Conservation (phyloP, 2,329 filamentous ascomycete species). For the Fusarium tricinctum region DNA sequence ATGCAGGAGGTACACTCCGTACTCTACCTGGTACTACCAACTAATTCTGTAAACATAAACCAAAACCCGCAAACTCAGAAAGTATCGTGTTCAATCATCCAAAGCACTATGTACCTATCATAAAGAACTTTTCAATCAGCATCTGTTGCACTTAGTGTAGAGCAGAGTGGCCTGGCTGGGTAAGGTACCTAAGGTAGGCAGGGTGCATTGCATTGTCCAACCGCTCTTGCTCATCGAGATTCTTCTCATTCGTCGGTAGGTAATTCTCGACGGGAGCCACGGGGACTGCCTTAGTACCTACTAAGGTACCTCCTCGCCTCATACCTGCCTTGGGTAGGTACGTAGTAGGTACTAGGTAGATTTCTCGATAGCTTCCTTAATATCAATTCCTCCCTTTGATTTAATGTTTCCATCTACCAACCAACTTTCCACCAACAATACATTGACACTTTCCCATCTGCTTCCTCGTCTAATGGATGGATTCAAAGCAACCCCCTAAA, state of each 20-base stretch:
- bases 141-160: background rate
- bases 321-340: background rate
- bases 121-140: too few relatives aligned
- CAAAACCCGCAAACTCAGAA: too few relatives aligned
- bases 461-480: background rate
- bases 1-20: too few relatives aligned
- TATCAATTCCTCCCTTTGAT: background rate
- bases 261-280: background rate
- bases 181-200: too few relatives aligned
- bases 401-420: background rate
- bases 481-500: background rate
- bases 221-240: slow-evolving; percentile 28
- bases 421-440: background rate
- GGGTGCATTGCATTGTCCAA: background rate
- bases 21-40: too few relatives aligned
- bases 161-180: background rate
- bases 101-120: too few relatives aligned
- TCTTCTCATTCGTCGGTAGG: background rate
- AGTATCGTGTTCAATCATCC: too few relatives aligned
- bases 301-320: too few relatives aligned
- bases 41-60: too few relatives aligned
- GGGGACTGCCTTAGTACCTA: too few relatives aligned
- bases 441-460: background rate
- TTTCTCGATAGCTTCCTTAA: background rate
- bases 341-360: background rate